phyloP scores from a whole-genome alignment of 139 green algal species.

The Tetradesmus obliquus region DNA sequence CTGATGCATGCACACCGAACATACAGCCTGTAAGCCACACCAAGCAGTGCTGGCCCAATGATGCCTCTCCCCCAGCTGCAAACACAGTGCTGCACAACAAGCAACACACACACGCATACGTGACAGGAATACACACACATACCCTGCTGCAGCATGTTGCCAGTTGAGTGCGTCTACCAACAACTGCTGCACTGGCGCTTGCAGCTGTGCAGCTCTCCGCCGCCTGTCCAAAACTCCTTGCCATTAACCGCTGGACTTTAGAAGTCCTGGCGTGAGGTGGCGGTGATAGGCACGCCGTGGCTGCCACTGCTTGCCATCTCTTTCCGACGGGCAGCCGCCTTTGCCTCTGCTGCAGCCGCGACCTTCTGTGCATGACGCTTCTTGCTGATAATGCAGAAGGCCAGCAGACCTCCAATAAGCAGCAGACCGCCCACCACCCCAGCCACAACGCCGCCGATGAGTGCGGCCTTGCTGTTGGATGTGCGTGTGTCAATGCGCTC shows the following conservation, averaged over 20 bases:
- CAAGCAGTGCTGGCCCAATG: no score
- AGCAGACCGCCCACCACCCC: conserved; percentile 34
- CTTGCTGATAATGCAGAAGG: conserved; percentile 32
- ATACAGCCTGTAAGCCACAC: no score
- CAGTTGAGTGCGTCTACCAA: not conserved
- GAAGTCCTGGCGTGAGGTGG: not conserved
- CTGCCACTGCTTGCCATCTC: not conserved
- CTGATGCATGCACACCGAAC: no score
- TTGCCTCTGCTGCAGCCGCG: not conserved
- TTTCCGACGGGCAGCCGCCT: not conserved
- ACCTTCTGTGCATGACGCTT: not conserved
- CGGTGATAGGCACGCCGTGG: conserved; percentile 22
- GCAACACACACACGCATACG: not conserved
- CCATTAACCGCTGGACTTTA: not conserved
- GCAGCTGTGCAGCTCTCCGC: not conserved
- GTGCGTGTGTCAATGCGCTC: not conserved
- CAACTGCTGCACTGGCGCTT: not conserved
- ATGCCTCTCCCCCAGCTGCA: no score
- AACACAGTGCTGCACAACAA: no score
- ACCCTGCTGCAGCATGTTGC: not conserved
- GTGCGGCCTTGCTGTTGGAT: not conserved
- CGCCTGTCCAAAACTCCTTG: no score
- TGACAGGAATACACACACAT: not conserved
- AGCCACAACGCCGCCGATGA: conserved; percentile 34
- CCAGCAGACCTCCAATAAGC: conserved; percentile 22